Conservation (phyloP, 2,329 filamentous ascomycete species). For the Escovopsis sp. region DNA sequence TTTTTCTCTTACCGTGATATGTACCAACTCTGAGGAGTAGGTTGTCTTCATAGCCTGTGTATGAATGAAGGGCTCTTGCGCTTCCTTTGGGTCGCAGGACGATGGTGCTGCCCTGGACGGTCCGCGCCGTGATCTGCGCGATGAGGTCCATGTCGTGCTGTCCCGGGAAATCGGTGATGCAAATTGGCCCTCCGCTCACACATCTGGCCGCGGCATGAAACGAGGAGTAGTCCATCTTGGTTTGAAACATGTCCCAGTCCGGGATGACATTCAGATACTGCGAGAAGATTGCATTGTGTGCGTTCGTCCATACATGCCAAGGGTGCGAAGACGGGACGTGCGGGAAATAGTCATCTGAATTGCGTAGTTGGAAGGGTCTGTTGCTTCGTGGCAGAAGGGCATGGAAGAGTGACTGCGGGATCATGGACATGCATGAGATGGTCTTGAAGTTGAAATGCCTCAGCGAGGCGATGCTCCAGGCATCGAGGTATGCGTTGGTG, state of each 20-base stretch:
- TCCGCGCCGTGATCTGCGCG: slow-evolving; percentile 64
- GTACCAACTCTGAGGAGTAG: slow-evolving; percentile 63
- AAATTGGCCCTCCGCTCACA: slow-evolving; percentile 81
- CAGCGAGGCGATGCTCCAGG: slow-evolving; percentile 67
- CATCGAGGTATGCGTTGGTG: slow-evolving; percentile 65
- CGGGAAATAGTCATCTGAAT: slow-evolving; percentile 88
- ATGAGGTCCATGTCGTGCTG: slow-evolving; percentile 65
- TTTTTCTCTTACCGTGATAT: slow-evolving; percentile 47
- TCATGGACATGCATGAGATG: slow-evolving; percentile 91
- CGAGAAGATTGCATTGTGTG: slow-evolving; percentile 72
- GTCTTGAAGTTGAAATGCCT: slow-evolving; percentile 63
- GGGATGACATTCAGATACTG: slow-evolving; percentile 77
- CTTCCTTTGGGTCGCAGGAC: slow-evolving; percentile 66
- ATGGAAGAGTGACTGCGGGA: slow-evolving; percentile 74
- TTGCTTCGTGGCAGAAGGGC: slow-evolving; percentile 66
- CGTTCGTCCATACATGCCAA: slow-evolving; percentile 94
- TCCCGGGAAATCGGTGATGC: slow-evolving; percentile 83
- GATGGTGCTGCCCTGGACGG: slow-evolving; percentile 56
- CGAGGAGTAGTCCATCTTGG: slow-evolving; percentile 50
- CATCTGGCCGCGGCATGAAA: slow-evolving; percentile 88
- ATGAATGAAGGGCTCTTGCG: slow-evolving; percentile 59
- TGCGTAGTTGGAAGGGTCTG: slow-evolving; percentile 62
- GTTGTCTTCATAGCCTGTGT: slow-evolving; percentile 60
- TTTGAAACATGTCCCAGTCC: slow-evolving; percentile 65
- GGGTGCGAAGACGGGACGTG: slow-evolving; percentile 66